Evolutionary conservation across 768 basidiomycete species (phyloP).

Genomic region (Dioszegia aurantiaca): DNA sequence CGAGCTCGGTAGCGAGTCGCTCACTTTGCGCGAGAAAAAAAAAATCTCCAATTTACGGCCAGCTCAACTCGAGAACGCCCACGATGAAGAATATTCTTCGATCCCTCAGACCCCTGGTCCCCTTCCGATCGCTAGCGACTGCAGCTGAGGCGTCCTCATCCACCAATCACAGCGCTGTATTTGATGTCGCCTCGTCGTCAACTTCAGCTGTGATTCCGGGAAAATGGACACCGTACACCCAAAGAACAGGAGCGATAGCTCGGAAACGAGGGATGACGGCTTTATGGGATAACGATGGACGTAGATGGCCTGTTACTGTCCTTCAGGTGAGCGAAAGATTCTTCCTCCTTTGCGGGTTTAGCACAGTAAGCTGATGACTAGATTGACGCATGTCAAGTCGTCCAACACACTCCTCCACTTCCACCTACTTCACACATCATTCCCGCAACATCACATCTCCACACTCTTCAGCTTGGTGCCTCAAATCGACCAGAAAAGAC

Average conservation of each 20-base stretch:
- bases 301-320: constrained; percentile 83
- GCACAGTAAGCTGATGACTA: constrained; percentile 20
- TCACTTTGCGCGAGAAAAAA: too few relatives aligned
- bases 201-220: constrained; percentile 33
- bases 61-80: too few relatives aligned
- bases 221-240: constrained; percentile 81
- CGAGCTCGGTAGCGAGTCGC: too few relatives aligned
- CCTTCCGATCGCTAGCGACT: constrained; percentile 27
- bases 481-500: constrained; percentile 70
- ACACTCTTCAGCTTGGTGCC: constrained; percentile 91
- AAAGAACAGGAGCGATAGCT: constrained; percentile 88
- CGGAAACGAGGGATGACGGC: constrained; percentile 94
- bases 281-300: constrained; percentile 87
- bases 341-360: neutral
- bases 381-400: constrained; percentile 54
- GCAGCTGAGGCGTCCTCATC: constrained; percentile 19
- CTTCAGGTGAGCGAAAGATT: constrained; percentile 67
- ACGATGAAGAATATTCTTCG: constrained; percentile 9
- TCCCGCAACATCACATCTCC: constrained; percentile 57
- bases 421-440: neutral
- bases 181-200: neutral
- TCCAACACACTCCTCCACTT: constrained; percentile 44
- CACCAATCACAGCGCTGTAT: constrained; percentile 10
- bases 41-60: too few relatives aligned
- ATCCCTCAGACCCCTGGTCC: constrained; percentile 1